Conservation (phyloP, 805 yeast genomes). For the Komagataella kurtzmanii region DNA sequence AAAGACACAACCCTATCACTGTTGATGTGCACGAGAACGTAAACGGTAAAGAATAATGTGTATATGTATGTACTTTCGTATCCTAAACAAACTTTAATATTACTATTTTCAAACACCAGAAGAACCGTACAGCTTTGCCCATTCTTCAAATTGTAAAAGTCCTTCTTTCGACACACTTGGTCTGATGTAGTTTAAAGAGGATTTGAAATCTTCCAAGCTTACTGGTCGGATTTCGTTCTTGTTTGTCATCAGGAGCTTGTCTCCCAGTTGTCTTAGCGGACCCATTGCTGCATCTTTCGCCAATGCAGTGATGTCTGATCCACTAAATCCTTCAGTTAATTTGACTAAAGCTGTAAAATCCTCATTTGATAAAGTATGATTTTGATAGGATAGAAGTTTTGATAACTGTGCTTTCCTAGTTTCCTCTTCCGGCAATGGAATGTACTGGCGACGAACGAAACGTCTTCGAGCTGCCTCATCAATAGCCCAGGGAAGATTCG, state of each 20-base stretch:
- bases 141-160: constrained; percentile 63
- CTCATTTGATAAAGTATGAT: constrained; percentile 47
- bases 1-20: neutral
- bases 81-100: neutral
- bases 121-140: constrained; percentile 83
- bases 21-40: neutral
- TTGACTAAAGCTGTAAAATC: constrained; percentile 50
- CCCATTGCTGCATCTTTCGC: constrained; percentile 99
- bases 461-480: constrained; percentile 95
- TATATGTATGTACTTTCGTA: neutral
- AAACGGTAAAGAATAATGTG: neutral
- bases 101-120: constrained; percentile 49
- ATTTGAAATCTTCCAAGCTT: constrained; percentile 55
- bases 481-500: constrained; percentile 92
- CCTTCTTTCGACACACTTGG: constrained; percentile 87
- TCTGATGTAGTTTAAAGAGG: constrained; percentile 64
- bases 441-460: constrained; percentile 83
- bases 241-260: constrained; percentile 53
- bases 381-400: constrained; percentile 58
- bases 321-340: constrained; percentile 77
- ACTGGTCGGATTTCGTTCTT: constrained; percentile 73
- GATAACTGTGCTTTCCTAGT: constrained; percentile 63
- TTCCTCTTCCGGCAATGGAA: constrained; percentile 83
- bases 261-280: constrained; percentile 83
- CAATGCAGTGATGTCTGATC: constrained; percentile 83